Evolutionary conservation across 2,329 filamentous ascomycete genomes (phyloP).

Genomic region (Scedosporium dehoogii): DNA sequence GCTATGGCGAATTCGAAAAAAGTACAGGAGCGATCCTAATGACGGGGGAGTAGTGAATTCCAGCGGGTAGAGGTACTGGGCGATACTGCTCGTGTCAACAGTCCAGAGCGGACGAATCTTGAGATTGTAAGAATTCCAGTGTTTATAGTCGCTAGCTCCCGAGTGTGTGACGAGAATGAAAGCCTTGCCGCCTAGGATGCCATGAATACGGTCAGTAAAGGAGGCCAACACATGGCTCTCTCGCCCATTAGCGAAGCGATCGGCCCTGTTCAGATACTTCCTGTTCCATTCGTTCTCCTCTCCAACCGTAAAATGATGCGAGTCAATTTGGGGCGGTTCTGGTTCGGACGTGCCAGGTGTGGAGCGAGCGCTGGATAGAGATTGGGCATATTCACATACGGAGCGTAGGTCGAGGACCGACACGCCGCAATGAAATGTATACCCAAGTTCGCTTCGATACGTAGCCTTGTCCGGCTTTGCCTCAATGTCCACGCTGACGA

Average conservation of each 20-base stretch:
- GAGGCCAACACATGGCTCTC: background rate
- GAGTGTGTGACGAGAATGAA: background rate
- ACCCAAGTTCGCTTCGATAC: background rate
- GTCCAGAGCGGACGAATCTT: background rate
- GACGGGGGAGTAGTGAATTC: background rate
- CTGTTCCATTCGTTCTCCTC: background rate
- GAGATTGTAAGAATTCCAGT: background rate
- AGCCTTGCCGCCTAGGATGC: background rate
- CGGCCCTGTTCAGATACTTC: background rate
- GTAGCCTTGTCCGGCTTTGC: background rate
- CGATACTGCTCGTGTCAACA: background rate
- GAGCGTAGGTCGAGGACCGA: background rate
- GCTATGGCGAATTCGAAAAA: background rate
- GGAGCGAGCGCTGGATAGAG: background rate
- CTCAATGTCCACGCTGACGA: slow-evolving; percentile 2
- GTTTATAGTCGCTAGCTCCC: background rate
- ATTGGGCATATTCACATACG: background rate
- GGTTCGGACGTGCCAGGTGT: background rate
- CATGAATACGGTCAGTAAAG: background rate
- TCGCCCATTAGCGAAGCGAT: background rate
- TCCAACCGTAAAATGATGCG: background rate
- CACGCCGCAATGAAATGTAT: background rate
- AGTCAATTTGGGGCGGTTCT: background rate
- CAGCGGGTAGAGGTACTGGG: background rate
- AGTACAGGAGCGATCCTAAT: background rate